Base-by-base conservation (phyloP, 2,329 filamentous ascomycete genomes). In the Colletotrichum lindemuthianum region DNA sequence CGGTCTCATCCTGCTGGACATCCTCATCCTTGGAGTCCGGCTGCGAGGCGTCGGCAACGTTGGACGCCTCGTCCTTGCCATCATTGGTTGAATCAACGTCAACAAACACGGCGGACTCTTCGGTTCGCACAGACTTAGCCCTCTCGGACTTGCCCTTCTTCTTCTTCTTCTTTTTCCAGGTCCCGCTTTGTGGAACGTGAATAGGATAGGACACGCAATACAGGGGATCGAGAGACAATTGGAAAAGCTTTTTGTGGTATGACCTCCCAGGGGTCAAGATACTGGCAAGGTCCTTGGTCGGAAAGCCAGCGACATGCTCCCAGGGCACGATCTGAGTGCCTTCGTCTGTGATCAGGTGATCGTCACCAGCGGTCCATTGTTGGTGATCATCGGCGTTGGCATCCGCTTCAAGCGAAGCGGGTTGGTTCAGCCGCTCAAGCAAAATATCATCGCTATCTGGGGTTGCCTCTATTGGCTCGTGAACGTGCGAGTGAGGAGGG, bases 161-260 rank as follows among this genome's bases (percentile, higher is more conserved):
- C 69, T 80, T 86, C 70, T 84, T 85, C 73, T 84, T 87, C 79
- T 89, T 92, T 72, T 84, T 84, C 92, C 92, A 96, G 44, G 84
- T 84, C 2, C 92, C 92, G 74, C 92, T 91, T 70, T 92, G 88
- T 1, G 89, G 88, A 43, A 93, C 90, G 76, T 94, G 93, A 44
- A 96, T 87, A 5, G 93, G 93, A 76, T 92, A 93, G 1, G 93
- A 93, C 15, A 96, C 82, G 72, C 92, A 96, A 61, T 90, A 88
- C 44, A 95, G 81, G 49, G 92, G 90, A 71, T 96, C 92, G 8
- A 97, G 82, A 0, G 89, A 91, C 63, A 97, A 83, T 74, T 97
- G 92, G 72, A 97, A 97, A 32, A 89, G 86, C 70, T 85, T 88
- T 79, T 95, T 96, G 78, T 96, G 90, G 75, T 92, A 93, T 8